Percentiles rank a stretch among this genome's conserved stretches.
These are phyloP conservation scores for Penicillium sp. DNA, from an alignment of 2,329 filamentous ascomycete species.

Conservation along the genomic window DNA sequence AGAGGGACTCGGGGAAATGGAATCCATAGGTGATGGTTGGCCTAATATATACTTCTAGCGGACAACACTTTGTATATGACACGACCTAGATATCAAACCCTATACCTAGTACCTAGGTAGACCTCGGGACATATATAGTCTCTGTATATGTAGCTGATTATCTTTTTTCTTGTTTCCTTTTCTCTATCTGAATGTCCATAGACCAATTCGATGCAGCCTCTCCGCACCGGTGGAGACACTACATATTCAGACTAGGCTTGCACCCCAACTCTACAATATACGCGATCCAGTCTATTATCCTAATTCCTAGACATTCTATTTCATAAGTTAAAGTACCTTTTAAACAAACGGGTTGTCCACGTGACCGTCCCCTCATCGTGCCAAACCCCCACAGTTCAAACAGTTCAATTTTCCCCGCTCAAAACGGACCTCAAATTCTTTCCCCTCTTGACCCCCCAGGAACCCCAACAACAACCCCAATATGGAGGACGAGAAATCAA, in stretches of 20 bases:
- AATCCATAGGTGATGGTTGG: background rate
- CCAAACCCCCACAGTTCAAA: slow-evolving; percentile 33
- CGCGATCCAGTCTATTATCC: background rate
- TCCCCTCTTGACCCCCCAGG: slow-evolving; percentile 26
- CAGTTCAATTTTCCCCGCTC: slow-evolving; percentile 37
- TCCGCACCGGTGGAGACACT: slow-evolving; percentile 14
- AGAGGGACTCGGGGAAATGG: background rate
- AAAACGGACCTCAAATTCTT: slow-evolving; percentile 22
- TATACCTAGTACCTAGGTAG: too few species aligned
- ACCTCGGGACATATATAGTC: background rate
- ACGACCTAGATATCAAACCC: too few species aligned
- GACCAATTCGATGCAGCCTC: slow-evolving; percentile 1
- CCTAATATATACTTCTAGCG: background rate
- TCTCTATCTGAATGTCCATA: background rate
- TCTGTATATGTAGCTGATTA: background rate
- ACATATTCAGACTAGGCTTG: slow-evolving; percentile 1
- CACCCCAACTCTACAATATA: background rate
- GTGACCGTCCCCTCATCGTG: slow-evolving; percentile 23
- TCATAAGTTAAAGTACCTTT: background rate
- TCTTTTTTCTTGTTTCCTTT: background rate
- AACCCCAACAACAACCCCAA: slow-evolving; percentile 16
- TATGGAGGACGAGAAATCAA: slow-evolving; percentile 41
- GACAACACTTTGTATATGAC: too few species aligned
- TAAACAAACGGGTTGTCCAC: slow-evolving; percentile 6
- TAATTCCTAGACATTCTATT: background rate